Evolutionary conservation across 495 filamentous ascomycete species (phyloP), one percentile per base, ranked within the genome.

Genomic region (Penicillium verhagenii): DNA sequence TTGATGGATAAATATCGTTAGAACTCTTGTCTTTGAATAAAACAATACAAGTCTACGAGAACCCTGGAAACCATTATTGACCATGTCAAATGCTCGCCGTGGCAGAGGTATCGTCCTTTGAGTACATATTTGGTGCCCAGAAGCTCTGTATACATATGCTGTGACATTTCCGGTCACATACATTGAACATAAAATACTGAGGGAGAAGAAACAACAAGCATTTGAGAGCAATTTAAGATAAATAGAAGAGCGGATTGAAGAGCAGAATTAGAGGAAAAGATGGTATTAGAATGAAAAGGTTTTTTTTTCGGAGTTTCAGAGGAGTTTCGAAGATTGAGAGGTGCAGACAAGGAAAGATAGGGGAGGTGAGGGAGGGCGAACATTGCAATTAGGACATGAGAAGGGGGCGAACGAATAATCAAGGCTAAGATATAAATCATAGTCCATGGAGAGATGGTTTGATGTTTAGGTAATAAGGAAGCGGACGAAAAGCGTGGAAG

Each of bases 261-360:
- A 38, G 25, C 47, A 52, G 38, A 47, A 58, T 58, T 58, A 58
- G 52, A 51, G 55, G 59, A 54, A 38, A 49, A 49, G 52, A 29
- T 53, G 53, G 54, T 52, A 52, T n/a, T n/a, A 28, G 39, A 23
- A 21, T 14, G 21, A 59, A 45, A 57, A 46, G 8, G 52, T n/a
- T 25, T 51, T 57, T 61, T 62, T 62, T 56, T 58, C 23, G 37
- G 25, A 50, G 24, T 59, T 50, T 62, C 35, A 48, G 23, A 21
- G 50, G 26, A 45, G 25, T 59, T 47, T 59, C 38, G 21, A 49
- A 54, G 26, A n/a, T n/a, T n/a, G n/a, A 21, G 20, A 25, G 35
- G 48, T 33, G 47, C 28, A 38, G 52, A 42, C 21, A 51, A 47
- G 37, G 39, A 25, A 50, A 49, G 33, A 35, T 14, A 20, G 16